These are phyloP conservation scores for Cordyceps militaris DNA, from an alignment of 2,329 filamentous ascomycete genomes.

Conservation along the genomic window DNA sequence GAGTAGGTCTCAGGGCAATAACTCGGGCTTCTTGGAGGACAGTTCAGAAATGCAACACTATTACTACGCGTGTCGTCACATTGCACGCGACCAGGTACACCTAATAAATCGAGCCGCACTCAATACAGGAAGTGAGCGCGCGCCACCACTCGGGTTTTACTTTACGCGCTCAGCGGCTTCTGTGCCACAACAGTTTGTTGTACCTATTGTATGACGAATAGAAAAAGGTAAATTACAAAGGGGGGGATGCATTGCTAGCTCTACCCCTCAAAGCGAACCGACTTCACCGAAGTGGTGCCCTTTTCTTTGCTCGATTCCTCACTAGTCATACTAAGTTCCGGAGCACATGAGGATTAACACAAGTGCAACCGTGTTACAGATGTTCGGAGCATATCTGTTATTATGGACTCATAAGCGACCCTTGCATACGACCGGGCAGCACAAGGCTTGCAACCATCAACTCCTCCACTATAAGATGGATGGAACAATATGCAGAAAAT, in stretches of 20 bases:
- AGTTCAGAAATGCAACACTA: neutral
- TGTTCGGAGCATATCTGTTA: too few relatives aligned
- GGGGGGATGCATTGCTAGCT: neutral
- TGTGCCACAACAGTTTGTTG: neutral
- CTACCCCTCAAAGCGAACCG: neutral
- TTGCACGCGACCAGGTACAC: neutral
- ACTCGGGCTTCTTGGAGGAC: neutral
- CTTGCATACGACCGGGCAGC: neutral
- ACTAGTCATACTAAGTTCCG: neutral
- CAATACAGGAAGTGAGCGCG: neutral
- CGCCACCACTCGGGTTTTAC: neutral
- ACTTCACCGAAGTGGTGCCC: constrained; percentile 8
- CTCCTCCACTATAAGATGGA: neutral
- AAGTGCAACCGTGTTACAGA: neutral
- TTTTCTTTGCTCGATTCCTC: neutral
- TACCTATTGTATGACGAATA: neutral
- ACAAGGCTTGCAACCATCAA: neutral
- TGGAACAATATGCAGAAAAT: neutral
- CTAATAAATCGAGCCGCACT: neutral
- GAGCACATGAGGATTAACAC: neutral
- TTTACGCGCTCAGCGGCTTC: neutral
- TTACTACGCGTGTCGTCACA: neutral
- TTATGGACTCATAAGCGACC: neutral
- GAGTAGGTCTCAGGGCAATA: too few relatives aligned
- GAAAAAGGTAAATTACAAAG: neutral